These are phyloP conservation scores for Atalantia buxifolia DNA, from an alignment of 345 rosid genomes.

Conservation along the genomic window DNA sequence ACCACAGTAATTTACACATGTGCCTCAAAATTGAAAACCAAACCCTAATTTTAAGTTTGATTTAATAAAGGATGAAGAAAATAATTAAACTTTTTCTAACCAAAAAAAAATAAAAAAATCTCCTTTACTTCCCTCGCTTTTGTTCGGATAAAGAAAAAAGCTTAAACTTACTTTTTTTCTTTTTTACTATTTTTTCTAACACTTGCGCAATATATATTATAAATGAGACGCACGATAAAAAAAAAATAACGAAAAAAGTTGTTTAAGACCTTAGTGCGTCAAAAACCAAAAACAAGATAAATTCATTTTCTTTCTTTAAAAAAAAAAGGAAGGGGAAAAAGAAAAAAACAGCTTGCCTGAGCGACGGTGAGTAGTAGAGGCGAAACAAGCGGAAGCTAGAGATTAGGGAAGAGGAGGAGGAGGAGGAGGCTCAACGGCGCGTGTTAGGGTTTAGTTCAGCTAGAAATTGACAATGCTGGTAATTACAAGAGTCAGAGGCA, in stretches of 20 bases:
- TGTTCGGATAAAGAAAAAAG: background rate
- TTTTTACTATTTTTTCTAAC: too few species aligned
- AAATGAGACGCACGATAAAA: background rate
- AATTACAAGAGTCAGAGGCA: background rate
- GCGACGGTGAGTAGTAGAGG: background rate
- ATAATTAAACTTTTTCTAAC: background rate
- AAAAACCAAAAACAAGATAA: background rate
- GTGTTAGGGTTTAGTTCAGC: slow-evolving; percentile 24
- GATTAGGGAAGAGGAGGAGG: background rate
- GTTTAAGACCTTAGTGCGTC: background rate
- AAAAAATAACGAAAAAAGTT: background rate
- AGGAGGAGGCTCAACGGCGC: slow-evolving; percentile 7
- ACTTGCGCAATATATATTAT: background rate
- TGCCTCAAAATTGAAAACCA: background rate
- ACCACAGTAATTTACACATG: background rate
- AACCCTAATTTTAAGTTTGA: slow-evolving; percentile 13
- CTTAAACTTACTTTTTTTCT: background rate
- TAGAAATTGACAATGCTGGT: slow-evolving; percentile 26
- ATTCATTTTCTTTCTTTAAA: too few species aligned
- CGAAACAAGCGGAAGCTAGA: background rate
- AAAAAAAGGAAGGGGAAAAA: background rate
- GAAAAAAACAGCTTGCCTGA: slow-evolving; percentile 20
- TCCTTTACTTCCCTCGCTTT: background rate
- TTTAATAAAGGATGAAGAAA: background rate
- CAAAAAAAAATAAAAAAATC: background rate